Evolutionary conservation across 1,284 basidiomycete species (phyloP), one percentile per base, ranked within the genome.

Genomic region (Trametes hirsuta): DNA sequence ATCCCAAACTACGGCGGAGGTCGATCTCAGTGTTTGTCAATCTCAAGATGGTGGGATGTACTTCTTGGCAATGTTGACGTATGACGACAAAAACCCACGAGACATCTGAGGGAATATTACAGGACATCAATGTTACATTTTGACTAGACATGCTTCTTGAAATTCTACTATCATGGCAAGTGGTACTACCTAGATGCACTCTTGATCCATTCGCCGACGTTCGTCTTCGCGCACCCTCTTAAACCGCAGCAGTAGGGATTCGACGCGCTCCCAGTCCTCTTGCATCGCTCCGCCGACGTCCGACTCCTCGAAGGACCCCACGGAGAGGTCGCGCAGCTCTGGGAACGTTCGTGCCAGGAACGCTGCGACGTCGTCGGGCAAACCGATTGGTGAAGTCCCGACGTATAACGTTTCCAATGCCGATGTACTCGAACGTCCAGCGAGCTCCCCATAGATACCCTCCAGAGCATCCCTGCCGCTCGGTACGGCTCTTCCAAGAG

Each of bases 341-440:
- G 55, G 55, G 22, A 56, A 56, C 30, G 50, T 36, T 8, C 55
- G 41, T n/a, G 55, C 41, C 18, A 56, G 55, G 35, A 56, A 56
- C 3, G 41, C 22, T 1, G 55, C 47, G 9, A 51, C 18, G 11
- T 36, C 14, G 21, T 42, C 39, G 15, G 47, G 48, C 21, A 2
- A 8, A 9, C 4, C 0, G 41, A 37, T 47, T 8, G 41, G 48
- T 9, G 55, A 51, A 1, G 15, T 18, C 6, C 48, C 47, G 10
- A 51, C 36, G 11, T 12, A 2, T 25, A 57, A 36, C 4, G 1
- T 8, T 9, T 2, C 5, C 21, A 51, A 8, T 6, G 9, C n/a
- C 12, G 55, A 57, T 0, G 30, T 42, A 22, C 55, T 57, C 8
- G 55, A 22, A 25, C 25, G 14, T 4, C 22, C 3, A 14, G 14